Conservation (phyloP, 306 rosid genomes). For the Malus asiatica region DNA sequence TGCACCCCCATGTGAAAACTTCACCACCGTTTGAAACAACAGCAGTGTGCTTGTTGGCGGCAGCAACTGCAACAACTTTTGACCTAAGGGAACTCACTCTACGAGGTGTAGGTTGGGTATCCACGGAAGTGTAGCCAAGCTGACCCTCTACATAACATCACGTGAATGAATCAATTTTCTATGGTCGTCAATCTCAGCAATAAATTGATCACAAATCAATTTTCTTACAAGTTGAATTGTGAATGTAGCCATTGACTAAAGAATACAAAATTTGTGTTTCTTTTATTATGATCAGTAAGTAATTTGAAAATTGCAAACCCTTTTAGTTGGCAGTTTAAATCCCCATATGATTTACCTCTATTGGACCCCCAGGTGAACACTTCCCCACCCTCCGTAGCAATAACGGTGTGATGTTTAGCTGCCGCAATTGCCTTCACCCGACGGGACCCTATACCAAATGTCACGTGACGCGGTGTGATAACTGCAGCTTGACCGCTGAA, state of each 20-base stretch:
- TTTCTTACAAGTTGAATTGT: neutral
- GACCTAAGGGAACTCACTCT: slow-evolving; percentile 78
- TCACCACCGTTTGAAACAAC: slow-evolving; percentile 85
- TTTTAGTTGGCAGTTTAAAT: neutral
- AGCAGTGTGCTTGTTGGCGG: slow-evolving; percentile 97
- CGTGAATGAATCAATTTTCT: slow-evolving; percentile 5
- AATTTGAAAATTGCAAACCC: neutral
- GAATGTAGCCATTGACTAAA: neutral
- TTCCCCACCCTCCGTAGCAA: slow-evolving; percentile 91
- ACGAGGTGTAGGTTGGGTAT: slow-evolving; percentile 91
- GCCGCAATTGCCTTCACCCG: slow-evolving; percentile 83
- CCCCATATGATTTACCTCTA: slow-evolving; percentile 65
- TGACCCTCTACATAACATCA: slow-evolving; percentile 75
- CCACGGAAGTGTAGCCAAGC: slow-evolving; percentile 94
- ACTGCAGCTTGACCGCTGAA: slow-evolving; percentile 99
- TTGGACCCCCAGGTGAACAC: slow-evolving; percentile 99
- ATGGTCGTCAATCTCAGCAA: slow-evolving; percentile 12
- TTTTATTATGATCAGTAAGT: neutral
- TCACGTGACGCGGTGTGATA: slow-evolving; percentile 95
- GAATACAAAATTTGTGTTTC: neutral
- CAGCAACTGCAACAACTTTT: slow-evolving; percentile 75
- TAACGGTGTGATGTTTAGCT: slow-evolving; percentile 93
- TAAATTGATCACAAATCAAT: neutral
- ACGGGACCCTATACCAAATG: slow-evolving; percentile 75
- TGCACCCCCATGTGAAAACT: slow-evolving; percentile 94